Evolutionary conservation across 169 alveolate genomes (phyloP), one percentile per base, ranked within the genome.

Genomic region (Cryptosporidium baileyi): DNA sequence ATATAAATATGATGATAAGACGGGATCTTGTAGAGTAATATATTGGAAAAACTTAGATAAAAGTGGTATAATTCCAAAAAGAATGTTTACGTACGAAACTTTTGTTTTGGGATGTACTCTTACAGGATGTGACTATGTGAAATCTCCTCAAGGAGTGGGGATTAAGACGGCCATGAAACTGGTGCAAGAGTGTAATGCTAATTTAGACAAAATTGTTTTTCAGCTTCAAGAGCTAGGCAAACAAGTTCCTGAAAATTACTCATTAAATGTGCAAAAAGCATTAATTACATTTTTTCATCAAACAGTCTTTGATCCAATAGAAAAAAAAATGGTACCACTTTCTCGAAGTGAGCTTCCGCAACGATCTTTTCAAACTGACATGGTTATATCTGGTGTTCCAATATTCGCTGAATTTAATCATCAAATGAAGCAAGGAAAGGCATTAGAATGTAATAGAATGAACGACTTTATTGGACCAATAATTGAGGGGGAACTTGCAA

Each of bases 41-140:
- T 40, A 81, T 38, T 54, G 60, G 61, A 62, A 89, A 61, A 63
- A 61, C 36, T 61, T 90, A 28, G 62, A 63, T 40, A 67, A 63
- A 26, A 62, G 80, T 13, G 91, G 91, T 22, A 13, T 59, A 45
- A 80, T 80, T 34, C 85, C 89, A 7, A 45, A 82, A 60, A 34
- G 60, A 15, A 81, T 82, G 61, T 90, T 90, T 15, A 62, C 80
- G 24, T 54, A 80, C 34, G 91, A 90, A 22, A 60, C 89, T n/a
- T 80, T 91, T 54, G 89, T 89, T 17, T 45, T 81, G 34, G 85
- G 89, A 3, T 91, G 95, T 44, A 89, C 90, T 5, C 82, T 94
- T 90, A 88, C 94, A 13, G 96, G 96, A 5, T 92, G 96, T 79
- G 96, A 94, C 61, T 94, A 94, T 57, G 81, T 91, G n/a, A 92